Evolutionary conservation across 345 rosid species (phyloP), one percentile per base, ranked within the genome.

Genomic region (Mangifera indica): DNA sequence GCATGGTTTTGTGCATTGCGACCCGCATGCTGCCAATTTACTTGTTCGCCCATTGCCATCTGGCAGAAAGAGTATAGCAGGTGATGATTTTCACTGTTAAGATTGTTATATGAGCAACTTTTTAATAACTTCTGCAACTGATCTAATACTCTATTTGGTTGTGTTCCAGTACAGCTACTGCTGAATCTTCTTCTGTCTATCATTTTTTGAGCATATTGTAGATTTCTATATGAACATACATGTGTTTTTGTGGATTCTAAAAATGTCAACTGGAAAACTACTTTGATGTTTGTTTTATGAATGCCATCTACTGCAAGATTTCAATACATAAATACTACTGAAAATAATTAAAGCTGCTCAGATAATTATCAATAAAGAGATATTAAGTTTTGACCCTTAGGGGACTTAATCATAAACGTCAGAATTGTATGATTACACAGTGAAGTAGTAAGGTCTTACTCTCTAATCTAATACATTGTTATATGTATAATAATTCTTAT

Each of bases 1-100:
- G 79, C 97, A 94, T 76, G 98, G 97, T 17, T 94, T 94, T 77
- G 97, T 92, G 78, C 98, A 94, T 71, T 94, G 98, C 80, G 98
- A 94, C 44, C 98, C 98, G n/a, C 98, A 94, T 76, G 97, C 97
- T 68, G 97, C 98, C 60, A 94, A 94, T 80, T 74, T 94, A 85
- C 82, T 94, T 12, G 85, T 94, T 76, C 93, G 97, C 61, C 90
- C 94, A 65, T 66, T 87, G 75, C 96, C 97, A 78, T 85, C 83
- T 62, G 82, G 88, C 22, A 84, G 77, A 80, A 70, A 59, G 75
- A 82, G 82, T 78, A 77, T 90, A 68, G 77, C 86, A 52, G 92
- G 93, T 84, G 71, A 85, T 85, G 63, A 52, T 66, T 67, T 71
- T 51, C 15, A 48, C 25, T 81, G 59, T 76, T 68, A 51, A 61